A percentile compares a stretch with the other conserved stretches of the same genome.
Evolutionary conservation across 495 filamentous ascomycete genomes (phyloP).

Genomic region (Hypoxylon cercidicola): DNA sequence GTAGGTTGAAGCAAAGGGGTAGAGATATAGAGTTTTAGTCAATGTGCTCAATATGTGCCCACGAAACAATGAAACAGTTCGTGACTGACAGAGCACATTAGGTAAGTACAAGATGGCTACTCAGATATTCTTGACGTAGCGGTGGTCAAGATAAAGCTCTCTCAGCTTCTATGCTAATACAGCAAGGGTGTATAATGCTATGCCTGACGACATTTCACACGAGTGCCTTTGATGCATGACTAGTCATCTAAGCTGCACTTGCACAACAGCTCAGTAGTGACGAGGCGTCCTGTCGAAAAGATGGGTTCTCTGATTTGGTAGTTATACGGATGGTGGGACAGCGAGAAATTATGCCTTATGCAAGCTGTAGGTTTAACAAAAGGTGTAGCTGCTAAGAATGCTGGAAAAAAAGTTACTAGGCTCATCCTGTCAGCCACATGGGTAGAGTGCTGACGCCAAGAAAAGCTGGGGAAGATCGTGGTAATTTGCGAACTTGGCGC

Average conservation of each 20-base stretch:
- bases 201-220: too few species aligned
- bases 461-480: slow-evolving; percentile 1
- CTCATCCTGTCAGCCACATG: not conserved
- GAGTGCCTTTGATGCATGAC: too few species aligned
- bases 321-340: not conserved
- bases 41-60: too few species aligned
- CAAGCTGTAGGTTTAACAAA: not conserved
- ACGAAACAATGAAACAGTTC: too few species aligned
- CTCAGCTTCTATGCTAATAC: too few species aligned
- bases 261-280: not conserved
- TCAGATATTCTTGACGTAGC: too few species aligned
- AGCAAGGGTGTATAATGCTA: too few species aligned
- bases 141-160: too few species aligned
- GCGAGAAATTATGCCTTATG: not conserved
- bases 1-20: too few species aligned
- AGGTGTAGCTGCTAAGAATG: not conserved
- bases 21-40: too few species aligned
- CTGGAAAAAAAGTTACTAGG: not conserved
- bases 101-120: too few species aligned
- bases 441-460: slow-evolving; percentile 15
- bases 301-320: not conserved
- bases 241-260: not conserved
- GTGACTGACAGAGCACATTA: too few species aligned
- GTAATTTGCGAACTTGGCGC: not conserved
- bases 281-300: not conserved